A percentile compares a stretch with the other conserved stretches of the same genome.
Conservation (phyloP, 2,329 filamentous ascomycete species). For the Calonectria pteridis region DNA sequence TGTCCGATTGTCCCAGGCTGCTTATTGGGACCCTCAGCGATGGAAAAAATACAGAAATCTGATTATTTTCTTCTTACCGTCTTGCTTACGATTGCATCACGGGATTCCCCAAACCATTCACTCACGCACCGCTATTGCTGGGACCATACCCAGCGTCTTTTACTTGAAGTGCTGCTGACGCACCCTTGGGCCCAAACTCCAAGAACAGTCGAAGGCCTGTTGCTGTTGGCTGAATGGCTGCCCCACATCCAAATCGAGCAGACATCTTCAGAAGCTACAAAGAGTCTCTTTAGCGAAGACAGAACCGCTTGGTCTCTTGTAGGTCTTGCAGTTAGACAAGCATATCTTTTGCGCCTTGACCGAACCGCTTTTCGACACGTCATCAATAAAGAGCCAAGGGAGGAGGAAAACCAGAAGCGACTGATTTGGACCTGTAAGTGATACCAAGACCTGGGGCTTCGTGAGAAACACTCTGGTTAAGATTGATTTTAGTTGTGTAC, state of each 20-base stretch:
- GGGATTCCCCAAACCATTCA: conserved; percentile 9
- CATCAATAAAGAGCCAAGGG: background rate
- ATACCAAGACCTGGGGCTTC: background rate
- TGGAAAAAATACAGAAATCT: conserved; percentile 8
- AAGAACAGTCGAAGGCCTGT: conserved; percentile 25
- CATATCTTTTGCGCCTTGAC: conserved; percentile 28
- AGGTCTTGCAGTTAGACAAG: conserved; percentile 29
- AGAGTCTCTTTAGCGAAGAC: conserved; percentile 26
- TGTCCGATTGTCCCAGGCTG: background rate
- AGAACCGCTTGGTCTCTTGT: conserved; percentile 32
- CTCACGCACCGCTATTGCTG: conserved; percentile 27
- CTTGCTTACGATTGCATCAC: background rate
- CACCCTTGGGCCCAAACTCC: conserved; percentile 28
- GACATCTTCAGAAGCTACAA: conserved; percentile 9
- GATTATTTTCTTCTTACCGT: background rate
- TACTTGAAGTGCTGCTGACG: conserved; percentile 25
- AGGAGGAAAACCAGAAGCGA: background rate
- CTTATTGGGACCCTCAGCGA: background rate
- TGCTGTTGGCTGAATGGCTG: conserved; percentile 30
- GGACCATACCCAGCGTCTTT: conserved; percentile 28
- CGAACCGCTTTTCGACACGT: conserved; percentile 19
- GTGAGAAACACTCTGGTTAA: background rate
- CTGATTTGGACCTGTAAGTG: conserved; percentile 1
- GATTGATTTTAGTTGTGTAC: background rate
- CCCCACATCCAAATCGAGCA: conserved; percentile 27